phyloP scores from a whole-genome alignment of 352 stramenopile species.

The Phytophthora pistaciae region DNA sequence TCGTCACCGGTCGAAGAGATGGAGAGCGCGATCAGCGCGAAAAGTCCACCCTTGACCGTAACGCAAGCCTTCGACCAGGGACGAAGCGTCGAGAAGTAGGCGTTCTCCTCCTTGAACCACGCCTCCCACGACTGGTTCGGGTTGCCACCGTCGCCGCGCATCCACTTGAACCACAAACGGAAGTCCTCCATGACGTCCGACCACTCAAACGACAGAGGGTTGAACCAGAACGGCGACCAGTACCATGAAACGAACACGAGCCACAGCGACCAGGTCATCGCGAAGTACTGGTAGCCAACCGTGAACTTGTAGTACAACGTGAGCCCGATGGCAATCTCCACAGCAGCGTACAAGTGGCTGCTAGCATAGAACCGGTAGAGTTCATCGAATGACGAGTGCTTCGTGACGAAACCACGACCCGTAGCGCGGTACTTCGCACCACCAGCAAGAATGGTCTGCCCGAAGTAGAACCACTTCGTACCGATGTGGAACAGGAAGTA shows the following conservation, averaged over 20 bases:
- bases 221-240: constrained; percentile 98
- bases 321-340: constrained; percentile 93
- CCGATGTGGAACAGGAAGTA: constrained; percentile 99
- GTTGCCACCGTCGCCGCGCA: constrained; percentile 93
- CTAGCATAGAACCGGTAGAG: constrained; percentile 98
- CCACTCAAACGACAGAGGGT: constrained; percentile 98
- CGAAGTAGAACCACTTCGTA: constrained; percentile 99
- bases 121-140: constrained; percentile 95
- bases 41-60: constrained; percentile 91
- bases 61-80: constrained; percentile 92
- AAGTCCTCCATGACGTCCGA: constrained; percentile 94
- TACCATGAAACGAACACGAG: constrained; percentile 88
- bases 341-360: constrained; percentile 97
- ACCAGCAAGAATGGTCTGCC: constrained; percentile 98
- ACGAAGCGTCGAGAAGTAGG: constrained; percentile 92
- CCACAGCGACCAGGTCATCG: constrained; percentile 98
- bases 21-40: constrained; percentile 86
- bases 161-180: constrained; percentile 93
- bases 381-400: constrained; percentile 98
- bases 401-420: constrained; percentile 98
- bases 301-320: constrained; percentile 96
- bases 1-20: constrained; percentile 81
- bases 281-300: constrained; percentile 95
- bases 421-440: constrained; percentile 98
- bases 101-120: constrained; percentile 97